Percentiles rank a stretch among this genome's conserved stretches.
Evolutionary conservation across 441 rosid genomes (phyloP).

Genomic region (Gossypium davidsonii): DNA sequence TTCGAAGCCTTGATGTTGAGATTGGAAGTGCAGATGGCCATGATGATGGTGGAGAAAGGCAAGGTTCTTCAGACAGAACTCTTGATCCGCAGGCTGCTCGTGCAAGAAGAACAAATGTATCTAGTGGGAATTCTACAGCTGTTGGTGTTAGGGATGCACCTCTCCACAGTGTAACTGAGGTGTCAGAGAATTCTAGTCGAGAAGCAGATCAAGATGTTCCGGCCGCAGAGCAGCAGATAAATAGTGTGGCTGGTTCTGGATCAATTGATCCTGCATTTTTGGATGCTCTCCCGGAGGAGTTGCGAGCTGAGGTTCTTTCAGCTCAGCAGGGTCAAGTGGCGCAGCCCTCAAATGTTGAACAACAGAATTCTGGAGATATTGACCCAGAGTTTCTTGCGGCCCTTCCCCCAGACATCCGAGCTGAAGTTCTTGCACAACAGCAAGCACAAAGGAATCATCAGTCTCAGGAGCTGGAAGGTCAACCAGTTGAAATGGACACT

Average conservation of each 20-base stretch:
- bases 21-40: constrained; percentile 99
- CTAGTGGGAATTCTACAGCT: constrained; percentile 51
- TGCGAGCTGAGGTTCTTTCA: constrained; percentile 96
- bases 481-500: constrained; percentile 99
- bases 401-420: constrained; percentile 96
- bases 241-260: constrained; percentile 59
- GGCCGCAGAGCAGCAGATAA: constrained; percentile 58
- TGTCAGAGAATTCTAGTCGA: constrained; percentile 80
- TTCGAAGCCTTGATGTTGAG: constrained; percentile 96
- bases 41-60: constrained; percentile 96
- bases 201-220: constrained; percentile 83
- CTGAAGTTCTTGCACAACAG: constrained; percentile 94
- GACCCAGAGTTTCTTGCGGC: constrained; percentile 99
- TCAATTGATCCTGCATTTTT: constrained; percentile 96
- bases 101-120: constrained; percentile 57
- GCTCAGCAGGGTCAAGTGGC: constrained; percentile 85
- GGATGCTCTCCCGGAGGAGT: constrained; percentile 97
- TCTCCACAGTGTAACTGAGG: constrained; percentile 91
- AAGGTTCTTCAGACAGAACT: constrained; percentile 66
- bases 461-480: constrained; percentile 98
- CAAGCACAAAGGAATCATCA: constrained; percentile 91
- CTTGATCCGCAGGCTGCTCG: constrained; percentile 57
- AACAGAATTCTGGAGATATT: constrained; percentile 73
- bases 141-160: constrained; percentile 68
- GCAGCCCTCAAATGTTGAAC: constrained; percentile 69